These are phyloP conservation scores for Kewa caespitosa DNA, from an alignment of 179 eudicot genomes.

Conservation along the genomic window DNA sequence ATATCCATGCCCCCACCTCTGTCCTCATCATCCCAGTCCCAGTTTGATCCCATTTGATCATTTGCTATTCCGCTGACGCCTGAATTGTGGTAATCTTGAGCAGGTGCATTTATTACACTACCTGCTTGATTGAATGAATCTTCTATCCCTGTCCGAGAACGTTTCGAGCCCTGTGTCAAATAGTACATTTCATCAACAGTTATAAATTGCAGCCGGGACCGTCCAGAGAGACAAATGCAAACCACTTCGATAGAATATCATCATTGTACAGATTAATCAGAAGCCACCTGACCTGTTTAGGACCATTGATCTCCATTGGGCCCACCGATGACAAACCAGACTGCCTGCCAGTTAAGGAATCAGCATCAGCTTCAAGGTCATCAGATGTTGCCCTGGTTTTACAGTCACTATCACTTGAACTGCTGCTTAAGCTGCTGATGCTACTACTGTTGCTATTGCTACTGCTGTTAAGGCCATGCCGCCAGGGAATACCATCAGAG, in stretches of 20 bases:
- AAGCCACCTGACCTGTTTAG: slow-evolving; percentile 50
- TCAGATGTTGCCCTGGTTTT: slow-evolving; percentile 55
- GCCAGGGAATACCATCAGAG: slow-evolving; percentile 49
- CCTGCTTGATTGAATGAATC: slow-evolving; percentile 67
- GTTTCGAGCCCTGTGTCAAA: slow-evolving; percentile 76
- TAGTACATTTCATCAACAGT: slow-evolving; percentile 14
- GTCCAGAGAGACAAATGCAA: slow-evolving; percentile 9
- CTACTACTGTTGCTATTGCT: slow-evolving; percentile 93
- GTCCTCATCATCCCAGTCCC: slow-evolving; percentile 96
- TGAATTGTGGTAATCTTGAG: slow-evolving; percentile 57
- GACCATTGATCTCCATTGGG: slow-evolving; percentile 55
- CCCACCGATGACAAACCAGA: slow-evolving; percentile 72
- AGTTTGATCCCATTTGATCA: slow-evolving; percentile 59
- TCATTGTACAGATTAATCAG: not conserved
- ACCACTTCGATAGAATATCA: not conserved
- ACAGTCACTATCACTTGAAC: slow-evolving; percentile 87
- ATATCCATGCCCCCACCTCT: slow-evolving; percentile 78
- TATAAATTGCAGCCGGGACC: not conserved
- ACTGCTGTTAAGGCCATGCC: slow-evolving; percentile 65
- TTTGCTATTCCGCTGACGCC: slow-evolving; percentile 51
- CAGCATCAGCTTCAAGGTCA: slow-evolving; percentile 98
- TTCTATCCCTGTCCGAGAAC: slow-evolving; percentile 61
- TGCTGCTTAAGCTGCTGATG: slow-evolving; percentile 76
- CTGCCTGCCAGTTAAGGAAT: slow-evolving; percentile 74
- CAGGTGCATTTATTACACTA: slow-evolving; percentile 45